These are phyloP conservation scores for Williopsis jadinii DNA, from an alignment of 1,139 yeast genomes.

Conservation along the genomic window DNA sequence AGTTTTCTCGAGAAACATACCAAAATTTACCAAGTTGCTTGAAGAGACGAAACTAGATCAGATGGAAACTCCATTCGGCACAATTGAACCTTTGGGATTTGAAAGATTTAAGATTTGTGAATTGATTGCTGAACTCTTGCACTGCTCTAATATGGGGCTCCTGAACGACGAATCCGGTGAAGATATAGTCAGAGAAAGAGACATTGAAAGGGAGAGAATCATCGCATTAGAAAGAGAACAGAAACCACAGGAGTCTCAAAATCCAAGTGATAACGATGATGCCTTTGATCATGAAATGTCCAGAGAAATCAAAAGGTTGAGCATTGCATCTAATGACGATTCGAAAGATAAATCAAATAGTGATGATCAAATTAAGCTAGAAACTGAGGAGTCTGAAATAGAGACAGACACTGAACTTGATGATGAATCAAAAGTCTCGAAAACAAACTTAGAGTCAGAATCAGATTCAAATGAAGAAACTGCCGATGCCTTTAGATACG, in stretches of 20 bases:
- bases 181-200: conserved; percentile 69
- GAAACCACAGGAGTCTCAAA: conserved; percentile 24
- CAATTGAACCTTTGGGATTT: conserved; percentile 85
- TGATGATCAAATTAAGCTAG: conserved; percentile 3
- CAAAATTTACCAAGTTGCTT: conserved; percentile 57
- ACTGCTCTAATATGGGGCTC: conserved; percentile 94
- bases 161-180: conserved; percentile 83
- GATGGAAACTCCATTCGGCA: conserved; percentile 66
- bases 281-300: conserved; percentile 21
- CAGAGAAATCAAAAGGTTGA: conserved; percentile 19
- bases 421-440: conserved; percentile 6
- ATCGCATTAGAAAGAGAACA: conserved; percentile 28
- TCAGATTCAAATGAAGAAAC: conserved; percentile 22
- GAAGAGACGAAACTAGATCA: conserved; percentile 29
- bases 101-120: conserved; percentile 95
- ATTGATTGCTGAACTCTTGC: conserved; percentile 86
- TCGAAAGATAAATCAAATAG: conserved; percentile 3
- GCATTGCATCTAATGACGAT: conserved; percentile 7
- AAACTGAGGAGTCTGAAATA: neutral
- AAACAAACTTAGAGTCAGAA: conserved; percentile 18
- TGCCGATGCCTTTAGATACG: conserved; percentile 43
- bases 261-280: neutral
- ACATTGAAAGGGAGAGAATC: conserved; percentile 50
- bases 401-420: conserved; percentile 3
- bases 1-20: conserved; percentile 71